Evolutionary conservation across 352 stramenopile genomes (phyloP).

Genomic region (Aphanomyces euteiches): DNA sequence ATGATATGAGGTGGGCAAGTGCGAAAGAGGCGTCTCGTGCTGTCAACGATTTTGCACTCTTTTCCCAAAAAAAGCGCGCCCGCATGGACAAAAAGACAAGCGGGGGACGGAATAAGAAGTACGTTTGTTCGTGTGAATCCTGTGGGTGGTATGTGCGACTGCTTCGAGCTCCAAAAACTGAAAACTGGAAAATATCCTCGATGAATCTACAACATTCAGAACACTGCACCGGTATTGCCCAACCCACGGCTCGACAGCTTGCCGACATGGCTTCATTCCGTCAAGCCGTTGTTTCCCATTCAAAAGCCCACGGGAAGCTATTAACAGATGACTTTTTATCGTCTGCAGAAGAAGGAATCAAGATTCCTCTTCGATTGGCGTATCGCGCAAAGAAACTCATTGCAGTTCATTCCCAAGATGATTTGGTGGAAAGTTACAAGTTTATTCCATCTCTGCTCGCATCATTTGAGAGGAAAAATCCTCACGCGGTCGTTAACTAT

Average conservation of each 20-base stretch:
- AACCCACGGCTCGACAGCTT: slow-evolving; percentile 70
- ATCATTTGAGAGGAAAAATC: slow-evolving; percentile 69
- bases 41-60: slow-evolving; percentile 70
- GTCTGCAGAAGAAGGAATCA: slow-evolving; percentile 60
- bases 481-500: slow-evolving; percentile 54
- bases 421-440: slow-evolving; percentile 79
- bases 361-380: slow-evolving; percentile 64
- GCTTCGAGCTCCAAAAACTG: slow-evolving; percentile 78
- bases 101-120: slow-evolving; percentile 82
- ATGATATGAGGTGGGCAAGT: slow-evolving; percentile 70
- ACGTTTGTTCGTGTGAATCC: slow-evolving; percentile 66
- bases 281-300: slow-evolving; percentile 69
- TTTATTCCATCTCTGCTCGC: slow-evolving; percentile 71
- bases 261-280: slow-evolving; percentile 77
- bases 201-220: slow-evolving; percentile 80
- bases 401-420: slow-evolving; percentile 62
- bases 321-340: slow-evolving; percentile 74
- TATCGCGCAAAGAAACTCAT: slow-evolving; percentile 66
- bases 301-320: slow-evolving; percentile 68
- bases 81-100: slow-evolving; percentile 80
- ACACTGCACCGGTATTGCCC: slow-evolving; percentile 53
- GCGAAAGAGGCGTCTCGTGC: slow-evolving; percentile 74
- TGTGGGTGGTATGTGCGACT: slow-evolving; percentile 79
- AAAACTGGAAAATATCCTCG: slow-evolving; percentile 87
- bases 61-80: slow-evolving; percentile 74